A percentile compares a stretch with the other conserved stretches of the same genome.
phyloP scores from a whole-genome alignment of 2,329 filamentous ascomycete species.

The Fusarium sp. region DNA sequence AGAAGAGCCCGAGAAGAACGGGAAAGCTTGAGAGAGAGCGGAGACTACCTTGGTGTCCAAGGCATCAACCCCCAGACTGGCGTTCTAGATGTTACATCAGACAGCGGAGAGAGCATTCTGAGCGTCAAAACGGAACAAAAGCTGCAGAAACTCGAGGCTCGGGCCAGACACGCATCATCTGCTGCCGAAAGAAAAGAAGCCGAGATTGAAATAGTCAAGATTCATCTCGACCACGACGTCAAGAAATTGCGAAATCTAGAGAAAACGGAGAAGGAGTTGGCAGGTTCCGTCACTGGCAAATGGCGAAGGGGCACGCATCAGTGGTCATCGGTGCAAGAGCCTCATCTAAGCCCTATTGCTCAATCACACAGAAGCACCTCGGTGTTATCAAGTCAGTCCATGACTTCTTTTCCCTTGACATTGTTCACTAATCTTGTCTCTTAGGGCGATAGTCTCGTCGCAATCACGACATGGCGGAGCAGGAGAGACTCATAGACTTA shows the following conservation, averaged over 20 bases:
- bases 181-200: constrained; percentile 60
- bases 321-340: constrained; percentile 66
- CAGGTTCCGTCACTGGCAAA: constrained; percentile 51
- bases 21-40: constrained; percentile 63
- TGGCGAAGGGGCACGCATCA: constrained; percentile 62
- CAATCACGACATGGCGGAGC: background rate
- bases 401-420: constrained; percentile 2
- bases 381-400: constrained; percentile 44
- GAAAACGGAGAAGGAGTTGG: constrained; percentile 53
- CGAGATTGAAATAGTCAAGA: constrained; percentile 57
- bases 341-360: constrained; percentile 62
- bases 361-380: constrained; percentile 54
- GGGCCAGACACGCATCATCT: constrained; percentile 52
- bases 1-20: constrained; percentile 54
- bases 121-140: constrained; percentile 50
- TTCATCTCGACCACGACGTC: constrained; percentile 49
- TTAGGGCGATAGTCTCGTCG: constrained; percentile 21
- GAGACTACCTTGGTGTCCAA: constrained; percentile 70
- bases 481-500: constrained; percentile 30
- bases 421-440: constrained; percentile 20
- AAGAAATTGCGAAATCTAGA: constrained; percentile 60
- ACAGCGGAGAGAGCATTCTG: constrained; percentile 58
- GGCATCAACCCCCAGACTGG: constrained; percentile 70
- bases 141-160: constrained; percentile 50
- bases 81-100: constrained; percentile 62